These are phyloP conservation scores for Crithidia acanthocephali DNA, from an alignment of 208 protist genomes.

Conservation along the genomic window DNA sequence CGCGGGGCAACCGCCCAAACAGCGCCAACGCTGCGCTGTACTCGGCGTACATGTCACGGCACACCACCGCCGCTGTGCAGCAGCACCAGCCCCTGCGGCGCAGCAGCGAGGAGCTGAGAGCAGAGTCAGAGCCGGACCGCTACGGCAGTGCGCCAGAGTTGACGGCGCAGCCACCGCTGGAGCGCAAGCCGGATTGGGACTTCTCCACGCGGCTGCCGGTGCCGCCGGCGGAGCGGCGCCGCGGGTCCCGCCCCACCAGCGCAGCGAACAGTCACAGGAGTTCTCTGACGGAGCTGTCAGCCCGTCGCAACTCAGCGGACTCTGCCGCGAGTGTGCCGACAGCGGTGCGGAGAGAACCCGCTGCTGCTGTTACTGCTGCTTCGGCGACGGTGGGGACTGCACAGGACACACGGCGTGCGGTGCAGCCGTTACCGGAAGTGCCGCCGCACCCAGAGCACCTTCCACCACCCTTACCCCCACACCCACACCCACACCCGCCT, in stretches of 20 bases:
- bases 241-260: background rate
- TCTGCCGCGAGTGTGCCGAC: too few relatives aligned
- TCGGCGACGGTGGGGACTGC: background rate
- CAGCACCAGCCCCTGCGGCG: background rate
- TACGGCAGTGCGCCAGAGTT: background rate
- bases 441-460: background rate
- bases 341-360: background rate
- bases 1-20: background rate
- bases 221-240: slow-evolving; percentile 10
- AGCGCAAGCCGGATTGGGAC: background rate
- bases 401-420: slow-evolving; percentile 7
- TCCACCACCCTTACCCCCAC: background rate
- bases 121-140: background rate
- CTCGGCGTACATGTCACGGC: slow-evolving; percentile 6
- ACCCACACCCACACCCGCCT: too few relatives aligned
- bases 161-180: background rate
- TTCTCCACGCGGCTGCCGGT: slow-evolving; percentile 1
- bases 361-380: background rate
- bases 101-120: background rate
- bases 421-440: slow-evolving; percentile 4
- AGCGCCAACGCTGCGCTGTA: slow-evolving; percentile 16
- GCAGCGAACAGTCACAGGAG: background rate
- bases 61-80: background rate
- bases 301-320: background rate
- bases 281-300: background rate